Evolutionary conservation across 2,329 filamentous ascomycete genomes (phyloP).

Genomic region (Fulvia fulva): DNA sequence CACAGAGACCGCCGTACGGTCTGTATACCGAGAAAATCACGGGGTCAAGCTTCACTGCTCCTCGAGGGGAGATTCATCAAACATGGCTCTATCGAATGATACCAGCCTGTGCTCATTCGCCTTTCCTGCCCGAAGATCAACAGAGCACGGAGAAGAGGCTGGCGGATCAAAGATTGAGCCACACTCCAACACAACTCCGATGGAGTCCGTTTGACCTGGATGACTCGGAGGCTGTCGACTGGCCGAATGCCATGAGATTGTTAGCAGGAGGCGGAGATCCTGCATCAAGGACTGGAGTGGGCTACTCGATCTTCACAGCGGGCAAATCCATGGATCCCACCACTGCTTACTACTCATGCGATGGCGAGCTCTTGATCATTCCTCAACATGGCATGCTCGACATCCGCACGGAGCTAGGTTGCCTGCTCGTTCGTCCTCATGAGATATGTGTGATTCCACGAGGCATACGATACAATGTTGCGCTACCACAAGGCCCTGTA

Average conservation of each 20-base stretch:
- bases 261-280: constrained; percentile 77
- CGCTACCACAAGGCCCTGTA: constrained; percentile 55
- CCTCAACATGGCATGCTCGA: constrained; percentile 62
- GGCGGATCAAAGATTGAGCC: constrained; percentile 52
- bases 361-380: constrained; percentile 66
- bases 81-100: constrained; percentile 58
- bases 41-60: constrained; percentile 57
- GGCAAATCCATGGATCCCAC: constrained; percentile 70
- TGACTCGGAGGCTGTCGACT: constrained; percentile 62
- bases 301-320: constrained; percentile 75
- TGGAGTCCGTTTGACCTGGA: constrained; percentile 77
- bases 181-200: constrained; percentile 75
- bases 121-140: constrained; percentile 52
- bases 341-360: constrained; percentile 77
- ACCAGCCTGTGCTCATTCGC: constrained; percentile 55
- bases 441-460: constrained; percentile 64
- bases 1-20: constrained; percentile 72
- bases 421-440: constrained; percentile 60
- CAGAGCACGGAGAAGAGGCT: constrained; percentile 39
- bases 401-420: constrained; percentile 65
- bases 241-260: constrained; percentile 65
- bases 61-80: constrained; percentile 54
- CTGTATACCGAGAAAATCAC: constrained; percentile 72
- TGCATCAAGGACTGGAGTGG: constrained; percentile 71
- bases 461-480: constrained; percentile 60